Evolutionary conservation across 192 early-diverging fungal species (phyloP), one percentile per base, ranked within the genome.

Genomic region (Thoreauomyces humboldtii): DNA sequence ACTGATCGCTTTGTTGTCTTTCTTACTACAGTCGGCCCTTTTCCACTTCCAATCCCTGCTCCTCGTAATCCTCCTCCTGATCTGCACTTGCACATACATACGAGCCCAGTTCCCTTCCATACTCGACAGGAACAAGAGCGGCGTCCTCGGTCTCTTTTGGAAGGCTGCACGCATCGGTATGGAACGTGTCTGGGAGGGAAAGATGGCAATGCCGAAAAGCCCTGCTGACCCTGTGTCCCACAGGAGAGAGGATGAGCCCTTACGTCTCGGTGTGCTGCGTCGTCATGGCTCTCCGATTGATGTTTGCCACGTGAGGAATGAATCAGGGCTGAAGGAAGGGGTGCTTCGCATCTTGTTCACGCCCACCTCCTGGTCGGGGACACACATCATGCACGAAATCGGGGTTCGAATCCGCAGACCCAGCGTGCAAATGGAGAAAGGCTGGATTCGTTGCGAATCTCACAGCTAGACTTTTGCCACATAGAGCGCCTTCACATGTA

Each of bases 21-120:
- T 48, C 11, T 22, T 22, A 12, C 12, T 24, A 9, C 41, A 93
- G 94, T 92, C 92, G 43, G 93, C 94, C 59, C 80, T 98, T 66
- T 98, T 98, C 77, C 94, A 97, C 72, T 98, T 98, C 59, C 88
- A 96, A 66, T 90, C 88, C 37, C 77, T 98, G 0, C 73, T 96
- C 61, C 77, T 97, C 22, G 92, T 95, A 55, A 88, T 98, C 41
- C 81, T 98, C 61, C 79, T 97, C 42, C 64, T 89, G 38, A 97
- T 98, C 65, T 98, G 96, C 76, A 98, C 96, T n/a, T 97, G 93
- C 77, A 92, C 93, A 7, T 97, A 93, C 72, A 63, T 98, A 47
- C 85, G 89, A 38, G 86, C 91, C 15, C 92, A 97, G 69, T 91
- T 92, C 59, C 92, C 92, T 37, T 82, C 85, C 29, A 71, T 94